Conservation (phyloP, 345 rosid species). For the Angophora floribunda region DNA sequence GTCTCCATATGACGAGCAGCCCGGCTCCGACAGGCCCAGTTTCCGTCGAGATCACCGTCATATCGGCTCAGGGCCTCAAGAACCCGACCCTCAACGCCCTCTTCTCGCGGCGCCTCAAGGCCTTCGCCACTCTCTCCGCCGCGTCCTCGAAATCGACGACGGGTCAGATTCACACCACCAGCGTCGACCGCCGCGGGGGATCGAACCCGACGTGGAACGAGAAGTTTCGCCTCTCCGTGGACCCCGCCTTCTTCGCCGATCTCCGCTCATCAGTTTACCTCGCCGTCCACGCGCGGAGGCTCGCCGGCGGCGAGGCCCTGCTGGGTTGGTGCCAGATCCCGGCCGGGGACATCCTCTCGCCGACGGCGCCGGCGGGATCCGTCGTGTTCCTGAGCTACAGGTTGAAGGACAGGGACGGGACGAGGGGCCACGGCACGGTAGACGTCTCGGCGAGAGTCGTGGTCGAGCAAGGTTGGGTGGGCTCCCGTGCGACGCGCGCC, state of each 20-base stretch:
- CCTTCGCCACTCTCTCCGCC: constrained; percentile 1
- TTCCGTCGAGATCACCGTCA: constrained; percentile 2
- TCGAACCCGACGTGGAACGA: constrained; percentile 1
- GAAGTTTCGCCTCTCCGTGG: neutral
- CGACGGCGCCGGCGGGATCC: constrained; percentile 1
- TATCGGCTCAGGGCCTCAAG: constrained; percentile 8
- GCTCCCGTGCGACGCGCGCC: neutral
- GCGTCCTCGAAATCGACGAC: neutral
- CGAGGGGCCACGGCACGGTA: constrained; percentile 5
- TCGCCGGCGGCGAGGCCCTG: neutral
- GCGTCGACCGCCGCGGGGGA: neutral
- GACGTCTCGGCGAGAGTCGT: constrained; percentile 5
- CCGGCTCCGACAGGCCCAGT: neutral
- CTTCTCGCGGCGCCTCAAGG: constrained; percentile 1
- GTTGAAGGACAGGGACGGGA: constrained; percentile 8
- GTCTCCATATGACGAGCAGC: neutral
- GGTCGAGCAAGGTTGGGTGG: neutral
- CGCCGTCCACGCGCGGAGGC: neutral
- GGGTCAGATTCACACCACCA: neutral
- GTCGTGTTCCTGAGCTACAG: constrained; percentile 9
- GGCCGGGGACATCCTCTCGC: neutral
- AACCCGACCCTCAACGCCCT: neutral
- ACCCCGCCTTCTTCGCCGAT: neutral
- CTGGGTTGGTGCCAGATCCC: constrained; percentile 10
- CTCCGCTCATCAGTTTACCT: neutral